phyloP scores from a whole-genome alignment of 2,329 filamentous ascomycete species.

The Ambrosiella cleistominuta region DNA sequence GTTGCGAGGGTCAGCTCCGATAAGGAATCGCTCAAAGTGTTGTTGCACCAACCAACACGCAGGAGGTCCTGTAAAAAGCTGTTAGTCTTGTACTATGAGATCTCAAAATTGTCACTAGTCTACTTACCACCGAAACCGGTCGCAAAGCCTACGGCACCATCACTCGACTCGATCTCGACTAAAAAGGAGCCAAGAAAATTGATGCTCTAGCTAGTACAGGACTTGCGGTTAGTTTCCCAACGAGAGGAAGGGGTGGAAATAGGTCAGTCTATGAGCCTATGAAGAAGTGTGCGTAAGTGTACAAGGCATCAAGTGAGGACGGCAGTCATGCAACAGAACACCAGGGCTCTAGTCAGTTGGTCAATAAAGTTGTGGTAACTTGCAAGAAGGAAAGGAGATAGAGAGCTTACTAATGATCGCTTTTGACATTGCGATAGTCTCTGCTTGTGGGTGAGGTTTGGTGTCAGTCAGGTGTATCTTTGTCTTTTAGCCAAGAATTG shows the following conservation, averaged over 20 bases:
- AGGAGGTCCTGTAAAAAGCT: constrained; percentile 43
- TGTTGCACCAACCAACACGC: constrained; percentile 88
- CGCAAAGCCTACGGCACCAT: constrained; percentile 86
- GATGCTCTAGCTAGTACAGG: constrained; percentile 85
- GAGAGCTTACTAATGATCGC: constrained; percentile 42
- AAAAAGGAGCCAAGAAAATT: constrained; percentile 88
- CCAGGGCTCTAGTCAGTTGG: neutral
- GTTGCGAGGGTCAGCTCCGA: constrained; percentile 76
- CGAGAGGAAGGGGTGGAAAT: constrained; percentile 85
- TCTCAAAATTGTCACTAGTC: neutral
- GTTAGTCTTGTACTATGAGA: neutral
- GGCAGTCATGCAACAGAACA: neutral
- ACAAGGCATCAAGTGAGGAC: neutral
- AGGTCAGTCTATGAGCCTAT: constrained; percentile 74
- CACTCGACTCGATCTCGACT: constrained; percentile 70
- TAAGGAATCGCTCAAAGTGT: constrained; percentile 82
- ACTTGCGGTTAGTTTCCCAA: constrained; percentile 76
- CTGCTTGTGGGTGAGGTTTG: constrained; percentile 34
- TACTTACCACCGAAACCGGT: constrained; percentile 67
- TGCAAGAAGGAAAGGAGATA: neutral
- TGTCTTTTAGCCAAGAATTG: no score
- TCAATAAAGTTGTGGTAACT: neutral
- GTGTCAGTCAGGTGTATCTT: neutral
- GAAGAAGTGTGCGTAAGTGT: neutral
- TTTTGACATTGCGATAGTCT: constrained; percentile 84